Evolutionary conservation across 306 rosid species (phyloP).

Genomic region (Crotalaria pallida): DNA sequence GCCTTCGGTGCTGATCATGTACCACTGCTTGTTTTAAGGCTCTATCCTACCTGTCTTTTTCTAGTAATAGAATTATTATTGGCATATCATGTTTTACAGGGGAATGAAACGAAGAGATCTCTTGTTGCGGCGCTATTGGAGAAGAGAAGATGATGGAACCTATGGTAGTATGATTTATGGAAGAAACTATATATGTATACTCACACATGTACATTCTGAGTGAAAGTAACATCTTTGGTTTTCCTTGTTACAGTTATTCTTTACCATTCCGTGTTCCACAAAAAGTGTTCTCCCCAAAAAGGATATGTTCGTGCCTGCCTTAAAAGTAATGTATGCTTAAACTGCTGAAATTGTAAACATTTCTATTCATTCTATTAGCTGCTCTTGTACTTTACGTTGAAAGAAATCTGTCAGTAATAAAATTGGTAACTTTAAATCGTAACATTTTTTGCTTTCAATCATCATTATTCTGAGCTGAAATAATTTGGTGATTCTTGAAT

Average conservation of each 20-base stretch:
- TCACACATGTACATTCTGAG: background rate
- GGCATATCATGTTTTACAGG: conserved; percentile 44
- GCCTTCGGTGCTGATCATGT: conserved; percentile 32
- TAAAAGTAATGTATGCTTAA: conserved; percentile 92
- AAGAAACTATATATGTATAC: background rate
- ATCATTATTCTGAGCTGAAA: conserved; percentile 12
- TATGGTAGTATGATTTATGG: conserved; percentile 59
- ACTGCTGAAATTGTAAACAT: conserved; percentile 17
- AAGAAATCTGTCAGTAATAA: conserved; percentile 1
- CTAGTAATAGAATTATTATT: background rate
- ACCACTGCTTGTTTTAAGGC: conserved; percentile 15
- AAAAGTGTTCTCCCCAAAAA: conserved; percentile 65
- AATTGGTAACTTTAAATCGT: conserved; percentile 9
- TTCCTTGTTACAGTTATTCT: conserved; percentile 68
- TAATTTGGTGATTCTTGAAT: conserved; percentile 11
- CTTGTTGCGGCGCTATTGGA: conserved; percentile 90
- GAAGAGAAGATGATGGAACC: conserved; percentile 98
- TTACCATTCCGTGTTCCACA: conserved; percentile 89
- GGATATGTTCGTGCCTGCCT: conserved; percentile 95
- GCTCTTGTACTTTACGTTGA: conserved; percentile 4
- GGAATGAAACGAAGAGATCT: conserved; percentile 89
- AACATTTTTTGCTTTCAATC: conserved; percentile 14
- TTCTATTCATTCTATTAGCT: conserved; percentile 15
- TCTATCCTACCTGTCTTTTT: background rate
- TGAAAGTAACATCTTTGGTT: conserved; percentile 35